These are phyloP conservation scores for Angomonas ambiguus DNA, from an alignment of 208 protist species.

Conservation along the genomic window DNA sequence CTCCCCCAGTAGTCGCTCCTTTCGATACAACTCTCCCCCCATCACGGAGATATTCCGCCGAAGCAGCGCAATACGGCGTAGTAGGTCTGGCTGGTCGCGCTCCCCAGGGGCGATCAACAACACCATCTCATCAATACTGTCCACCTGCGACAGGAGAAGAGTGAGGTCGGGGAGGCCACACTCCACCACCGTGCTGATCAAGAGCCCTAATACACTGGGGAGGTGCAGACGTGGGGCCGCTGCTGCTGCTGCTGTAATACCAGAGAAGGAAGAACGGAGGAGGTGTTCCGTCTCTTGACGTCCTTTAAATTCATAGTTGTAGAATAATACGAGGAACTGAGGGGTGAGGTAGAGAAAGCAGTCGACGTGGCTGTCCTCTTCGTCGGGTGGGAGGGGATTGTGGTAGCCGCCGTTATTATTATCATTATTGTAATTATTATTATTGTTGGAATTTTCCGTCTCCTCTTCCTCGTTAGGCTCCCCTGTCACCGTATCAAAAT, in stretches of 20 bases:
- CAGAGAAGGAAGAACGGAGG: too few relatives aligned
- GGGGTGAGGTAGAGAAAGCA: neutral
- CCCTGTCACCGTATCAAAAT: too few relatives aligned
- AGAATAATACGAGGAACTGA: neutral
- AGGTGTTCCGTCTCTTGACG: neutral
- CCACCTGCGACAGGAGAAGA: slow-evolving; percentile 72
- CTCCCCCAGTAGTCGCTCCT: slow-evolving; percentile 73
- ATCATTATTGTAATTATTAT: neutral
- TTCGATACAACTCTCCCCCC: slow-evolving; percentile 56
- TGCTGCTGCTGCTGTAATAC: too few relatives aligned
- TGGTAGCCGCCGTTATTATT: neutral
- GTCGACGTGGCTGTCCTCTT: neutral
- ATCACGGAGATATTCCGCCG: slow-evolving; percentile 67
- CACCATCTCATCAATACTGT: slow-evolving; percentile 86
- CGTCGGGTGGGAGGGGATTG: too few relatives aligned
- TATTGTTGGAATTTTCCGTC: neutral
- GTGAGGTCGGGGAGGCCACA: slow-evolving; percentile 58
- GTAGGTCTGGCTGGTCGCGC: slow-evolving; percentile 78
- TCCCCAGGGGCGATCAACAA: slow-evolving; percentile 72
- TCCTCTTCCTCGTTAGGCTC: too few relatives aligned
- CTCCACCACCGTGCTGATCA: neutral
- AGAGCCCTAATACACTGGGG: neutral
- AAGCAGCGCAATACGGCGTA: slow-evolving; percentile 71
- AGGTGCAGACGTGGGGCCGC: neutral
- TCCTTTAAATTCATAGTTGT: neutral